Evolutionary conservation across 208 protist species (phyloP), one percentile per base, ranked within the genome.

Genomic region (Acanthamoeba lenticulata): DNA sequence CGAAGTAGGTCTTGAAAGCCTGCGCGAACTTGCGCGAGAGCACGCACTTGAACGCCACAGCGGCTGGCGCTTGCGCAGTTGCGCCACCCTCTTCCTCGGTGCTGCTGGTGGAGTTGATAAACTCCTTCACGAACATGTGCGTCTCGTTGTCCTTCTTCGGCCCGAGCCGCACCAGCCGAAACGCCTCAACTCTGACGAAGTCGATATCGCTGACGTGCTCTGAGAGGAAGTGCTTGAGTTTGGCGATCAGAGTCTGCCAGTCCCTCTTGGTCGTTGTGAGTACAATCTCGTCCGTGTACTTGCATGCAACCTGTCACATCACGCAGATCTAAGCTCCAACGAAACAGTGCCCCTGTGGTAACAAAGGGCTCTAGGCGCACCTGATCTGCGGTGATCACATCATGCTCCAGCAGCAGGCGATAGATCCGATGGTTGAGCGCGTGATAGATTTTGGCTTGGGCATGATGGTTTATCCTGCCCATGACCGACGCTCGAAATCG

Each of bases 281-380:
- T 17, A 77, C 65, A 17, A 77, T 77, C 65, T 77, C 65, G 19
- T 77, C 65, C 4, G 65, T 77, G n/a, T 77, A 77, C 65, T 77
- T 77, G 65, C 65, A 77, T 6, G 65, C 65, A 38, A 77, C n/a
- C 65, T 77, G 62, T 9, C 21, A 3, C 29, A n/a, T n/a, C 62
- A 3, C 15, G 27, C 2, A 1, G 2, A 9, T n/a, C 0, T 21
- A 11, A 55, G 9, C 0, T 27, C 2, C 0, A 62, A 62, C n/a
- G n/a, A 24, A 62, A 27, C 55, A 24, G 9, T 19, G 45, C 45
- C 45, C 45, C 29, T 9, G 24, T 11, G 9, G 1, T 11, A 69
- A 29, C 21, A 9, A 0, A 69, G 29, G 6, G 60, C 13, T 3
- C 11, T 55, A 21, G 2, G 3, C 32, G 1, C 21, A 77, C 65